These are phyloP conservation scores for Acanthamoeba royreba DNA, from an alignment of 208 protist genomes.

Conservation along the genomic window DNA sequence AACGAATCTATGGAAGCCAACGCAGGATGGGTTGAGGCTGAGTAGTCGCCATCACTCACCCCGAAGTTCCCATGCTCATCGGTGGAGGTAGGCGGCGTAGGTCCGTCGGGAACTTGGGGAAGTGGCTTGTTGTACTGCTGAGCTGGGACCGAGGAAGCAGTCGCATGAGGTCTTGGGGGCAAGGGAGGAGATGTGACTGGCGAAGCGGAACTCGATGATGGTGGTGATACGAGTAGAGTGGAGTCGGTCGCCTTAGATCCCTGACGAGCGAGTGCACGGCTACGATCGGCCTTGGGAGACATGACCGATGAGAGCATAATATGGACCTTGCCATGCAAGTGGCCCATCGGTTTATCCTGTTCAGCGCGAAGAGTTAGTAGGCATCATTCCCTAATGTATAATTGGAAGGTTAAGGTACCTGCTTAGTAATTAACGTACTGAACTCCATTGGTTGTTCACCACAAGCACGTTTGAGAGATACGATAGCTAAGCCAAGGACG, in stretches of 20 bases:
- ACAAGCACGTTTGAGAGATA: slow-evolving; percentile 3
- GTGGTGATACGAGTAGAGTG: not conserved
- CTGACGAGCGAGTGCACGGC: not conserved
- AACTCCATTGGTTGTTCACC: not conserved
- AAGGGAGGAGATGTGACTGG: not conserved
- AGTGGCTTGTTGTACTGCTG: not conserved
- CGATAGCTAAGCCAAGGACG: not conserved
- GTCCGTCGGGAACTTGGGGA: not conserved
- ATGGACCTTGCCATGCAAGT: slow-evolving; percentile 4
- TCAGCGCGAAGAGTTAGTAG: not conserved
- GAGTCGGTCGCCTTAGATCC: not conserved
- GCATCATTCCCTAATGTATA: not conserved
- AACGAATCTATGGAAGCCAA: too few species aligned
- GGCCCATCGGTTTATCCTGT: not conserved
- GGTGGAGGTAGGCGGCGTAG: not conserved
- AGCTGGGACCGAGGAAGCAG: not conserved
- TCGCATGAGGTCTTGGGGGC: not conserved
- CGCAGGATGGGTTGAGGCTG: too few species aligned
- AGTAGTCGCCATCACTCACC: too few species aligned
- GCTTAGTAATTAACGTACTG: not conserved
- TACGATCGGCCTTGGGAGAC: not conserved
- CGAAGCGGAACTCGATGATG: not conserved
- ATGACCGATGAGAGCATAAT: slow-evolving; percentile 12
- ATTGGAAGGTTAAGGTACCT: not conserved
- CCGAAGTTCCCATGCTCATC: not conserved